These are phyloP conservation scores for Puccinia sorghi DNA, from an alignment of 1,284 basidiomycete genomes.

Conservation along the genomic window DNA sequence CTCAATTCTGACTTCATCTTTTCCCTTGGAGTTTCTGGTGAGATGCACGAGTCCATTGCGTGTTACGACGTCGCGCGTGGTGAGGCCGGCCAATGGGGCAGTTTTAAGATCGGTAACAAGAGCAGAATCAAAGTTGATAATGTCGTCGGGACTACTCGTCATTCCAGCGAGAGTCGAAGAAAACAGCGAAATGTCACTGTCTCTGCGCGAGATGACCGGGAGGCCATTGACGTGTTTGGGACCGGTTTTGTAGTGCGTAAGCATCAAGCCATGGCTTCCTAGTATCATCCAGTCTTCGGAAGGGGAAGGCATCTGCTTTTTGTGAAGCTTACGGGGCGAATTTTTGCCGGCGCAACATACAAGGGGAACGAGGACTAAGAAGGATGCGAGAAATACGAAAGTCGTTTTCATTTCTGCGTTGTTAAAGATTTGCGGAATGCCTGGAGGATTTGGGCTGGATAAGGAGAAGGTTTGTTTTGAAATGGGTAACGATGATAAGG, in stretches of 20 bases:
- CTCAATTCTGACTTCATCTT: slow-evolving; percentile 11
- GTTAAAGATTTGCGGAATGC: background rate
- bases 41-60: slow-evolving; percentile 20
- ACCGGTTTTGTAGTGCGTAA: slow-evolving; percentile 6
- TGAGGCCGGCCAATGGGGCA: background rate
- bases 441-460: slow-evolving; percentile 5
- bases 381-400: background rate
- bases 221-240: background rate
- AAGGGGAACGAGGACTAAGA: background rate
- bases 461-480: background rate
- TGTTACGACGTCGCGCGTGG: slow-evolving; percentile 14
- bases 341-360: slow-evolving; percentile 10
- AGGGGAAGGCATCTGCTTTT: background rate
- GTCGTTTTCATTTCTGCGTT: slow-evolving; percentile 3
- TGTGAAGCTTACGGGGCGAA: background rate
- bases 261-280: slow-evolving; percentile 33
- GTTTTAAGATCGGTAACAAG: slow-evolving; percentile 16
- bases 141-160: slow-evolving; percentile 12
- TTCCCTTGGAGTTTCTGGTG: slow-evolving; percentile 9
- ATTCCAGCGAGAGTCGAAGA: slow-evolving; percentile 2
- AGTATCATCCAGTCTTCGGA: slow-evolving; percentile 22
- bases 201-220: background rate
- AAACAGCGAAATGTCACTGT: slow-evolving; percentile 18
- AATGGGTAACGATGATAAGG: background rate
- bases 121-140: background rate